phyloP scores from a whole-genome alignment of 192 early-diverging fungal genomes.

The Coemansia furcata region DNA sequence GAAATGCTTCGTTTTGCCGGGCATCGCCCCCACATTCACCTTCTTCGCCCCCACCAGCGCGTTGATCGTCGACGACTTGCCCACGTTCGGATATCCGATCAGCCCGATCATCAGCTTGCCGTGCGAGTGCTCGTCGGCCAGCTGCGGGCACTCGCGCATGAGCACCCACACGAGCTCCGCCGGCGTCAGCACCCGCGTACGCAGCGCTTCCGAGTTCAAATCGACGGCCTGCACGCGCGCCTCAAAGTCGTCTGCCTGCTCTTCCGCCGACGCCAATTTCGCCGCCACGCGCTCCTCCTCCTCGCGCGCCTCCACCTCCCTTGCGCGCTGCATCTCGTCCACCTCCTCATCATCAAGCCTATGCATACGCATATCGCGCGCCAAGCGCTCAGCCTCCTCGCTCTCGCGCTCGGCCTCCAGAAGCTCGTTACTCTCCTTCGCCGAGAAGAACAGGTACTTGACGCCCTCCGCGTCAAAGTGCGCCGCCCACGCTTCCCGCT shows the following conservation, averaged over 20 bases:
- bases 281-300: background rate
- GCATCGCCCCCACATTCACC: slow-evolving; percentile 94
- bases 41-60: slow-evolving; percentile 90
- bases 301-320: slow-evolving; percentile 4
- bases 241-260: slow-evolving; percentile 32
- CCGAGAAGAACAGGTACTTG: slow-evolving; percentile 92
- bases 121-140: slow-evolving; percentile 38
- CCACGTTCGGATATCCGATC: slow-evolving; percentile 99
- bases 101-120: slow-evolving; percentile 85
- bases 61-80: slow-evolving; percentile 98
- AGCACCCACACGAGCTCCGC: slow-evolving; percentile 70
- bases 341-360: slow-evolving; percentile 26
- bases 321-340: slow-evolving; percentile 18
- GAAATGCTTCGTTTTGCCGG: slow-evolving; percentile 99
- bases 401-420: slow-evolving; percentile 72
- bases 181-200: slow-evolving; percentile 62
- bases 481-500: slow-evolving; percentile 87
- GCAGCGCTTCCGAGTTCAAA: slow-evolving; percentile 37
- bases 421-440: slow-evolving; percentile 74
- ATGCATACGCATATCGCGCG: slow-evolving; percentile 31
- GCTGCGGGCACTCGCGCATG: slow-evolving; percentile 55
- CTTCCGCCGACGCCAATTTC: too few species aligned
- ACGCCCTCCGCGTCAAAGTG: slow-evolving; percentile 84
- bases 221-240: slow-evolving; percentile 36
- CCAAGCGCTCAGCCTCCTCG: slow-evolving; percentile 49